A percentile compares a stretch with the other conserved stretches of the same genome.
Evolutionary conservation across 208 protist species (phyloP).

Genomic region (Trypanosoma mega): DNA sequence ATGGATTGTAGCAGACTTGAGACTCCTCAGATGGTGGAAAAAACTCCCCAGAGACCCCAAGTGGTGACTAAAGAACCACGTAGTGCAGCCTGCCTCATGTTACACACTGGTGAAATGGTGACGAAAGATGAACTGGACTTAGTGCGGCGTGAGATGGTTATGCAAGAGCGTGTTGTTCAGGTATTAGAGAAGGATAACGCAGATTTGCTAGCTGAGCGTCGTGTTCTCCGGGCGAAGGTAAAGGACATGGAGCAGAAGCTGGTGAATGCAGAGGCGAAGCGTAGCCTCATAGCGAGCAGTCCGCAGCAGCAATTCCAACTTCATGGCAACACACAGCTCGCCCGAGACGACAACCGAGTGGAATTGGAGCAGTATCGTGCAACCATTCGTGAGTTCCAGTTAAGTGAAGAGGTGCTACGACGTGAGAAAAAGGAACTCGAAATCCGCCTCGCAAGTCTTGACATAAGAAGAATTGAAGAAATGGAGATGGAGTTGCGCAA

Average conservation of each 20-base stretch:
- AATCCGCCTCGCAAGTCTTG: constrained; percentile 18
- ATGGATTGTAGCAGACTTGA: no score
- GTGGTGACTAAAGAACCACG: background rate
- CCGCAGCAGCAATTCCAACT: background rate
- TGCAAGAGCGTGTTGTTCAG: constrained; percentile 69
- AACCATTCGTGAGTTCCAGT: constrained; percentile 31
- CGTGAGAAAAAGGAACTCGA: constrained; percentile 23
- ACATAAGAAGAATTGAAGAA: constrained; percentile 27
- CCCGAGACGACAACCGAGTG: constrained; percentile 11
- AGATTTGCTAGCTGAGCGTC: constrained; percentile 46
- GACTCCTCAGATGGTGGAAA: no score
- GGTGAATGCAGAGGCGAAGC: constrained; percentile 67
- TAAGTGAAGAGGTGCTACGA: constrained; percentile 27
- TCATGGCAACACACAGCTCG: background rate
- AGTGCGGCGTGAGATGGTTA: constrained; percentile 50
- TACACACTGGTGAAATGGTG: constrained; percentile 21
- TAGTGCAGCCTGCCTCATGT: constrained; percentile 1
- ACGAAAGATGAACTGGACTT: constrained; percentile 27
- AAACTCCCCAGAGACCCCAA: background rate
- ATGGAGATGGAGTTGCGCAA: constrained; percentile 33
- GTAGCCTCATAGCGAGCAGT: constrained; percentile 55
- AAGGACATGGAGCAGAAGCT: constrained; percentile 48
- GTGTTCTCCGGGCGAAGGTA: constrained; percentile 29
- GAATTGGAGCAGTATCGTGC: constrained; percentile 23
- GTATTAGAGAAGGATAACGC: constrained; percentile 74